Percentiles rank a stretch among this genome's conserved stretches.
Evolutionary conservation across 2,329 filamentous ascomycete species (phyloP).

Genomic region (Fusarium lyarnte): DNA sequence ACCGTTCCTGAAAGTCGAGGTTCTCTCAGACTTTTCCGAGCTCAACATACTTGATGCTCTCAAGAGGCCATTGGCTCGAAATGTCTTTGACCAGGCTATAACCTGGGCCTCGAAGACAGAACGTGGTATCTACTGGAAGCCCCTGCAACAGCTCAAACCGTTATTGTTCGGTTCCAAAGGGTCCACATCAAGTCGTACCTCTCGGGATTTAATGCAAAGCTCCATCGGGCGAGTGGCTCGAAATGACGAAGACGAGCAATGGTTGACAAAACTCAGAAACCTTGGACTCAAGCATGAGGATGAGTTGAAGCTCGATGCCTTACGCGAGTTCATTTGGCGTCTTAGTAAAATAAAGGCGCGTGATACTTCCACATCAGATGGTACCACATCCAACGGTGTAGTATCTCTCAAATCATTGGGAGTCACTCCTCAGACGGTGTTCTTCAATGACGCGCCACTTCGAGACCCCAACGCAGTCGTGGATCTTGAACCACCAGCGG

Average conservation of each 20-base stretch:
- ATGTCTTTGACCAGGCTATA: constrained; percentile 85
- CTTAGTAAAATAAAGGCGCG: constrained; percentile 77
- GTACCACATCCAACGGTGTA: constrained; percentile 54
- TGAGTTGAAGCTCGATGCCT: constrained; percentile 85
- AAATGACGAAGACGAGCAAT: constrained; percentile 94
- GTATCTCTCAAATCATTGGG: constrained; percentile 79
- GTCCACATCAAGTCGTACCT: constrained; percentile 63
- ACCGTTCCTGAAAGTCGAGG: constrained; percentile 81
- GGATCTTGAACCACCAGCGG: constrained; percentile 47
- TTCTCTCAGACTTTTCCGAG: constrained; percentile 74
- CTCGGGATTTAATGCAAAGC: constrained; percentile 64
- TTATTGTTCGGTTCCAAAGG: constrained; percentile 70
- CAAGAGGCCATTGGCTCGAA: constrained; percentile 81
- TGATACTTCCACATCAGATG: constrained; percentile 51
- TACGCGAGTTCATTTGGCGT: constrained; percentile 92
- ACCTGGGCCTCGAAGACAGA: constrained; percentile 87
- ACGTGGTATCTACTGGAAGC: constrained; percentile 87
- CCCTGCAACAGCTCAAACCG: constrained; percentile 72
- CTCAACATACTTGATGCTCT: constrained; percentile 80
- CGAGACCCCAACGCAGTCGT: constrained; percentile 51
- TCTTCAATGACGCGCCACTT: constrained; percentile 83
- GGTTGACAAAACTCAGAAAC: constrained; percentile 85
- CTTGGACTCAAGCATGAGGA: constrained; percentile 85
- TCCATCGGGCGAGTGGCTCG: constrained; percentile 72
- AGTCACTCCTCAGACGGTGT: constrained; percentile 86